These are phyloP conservation scores for Candida chauliodis DNA, from an alignment of 805 yeast species.

Conservation along the genomic window DNA sequence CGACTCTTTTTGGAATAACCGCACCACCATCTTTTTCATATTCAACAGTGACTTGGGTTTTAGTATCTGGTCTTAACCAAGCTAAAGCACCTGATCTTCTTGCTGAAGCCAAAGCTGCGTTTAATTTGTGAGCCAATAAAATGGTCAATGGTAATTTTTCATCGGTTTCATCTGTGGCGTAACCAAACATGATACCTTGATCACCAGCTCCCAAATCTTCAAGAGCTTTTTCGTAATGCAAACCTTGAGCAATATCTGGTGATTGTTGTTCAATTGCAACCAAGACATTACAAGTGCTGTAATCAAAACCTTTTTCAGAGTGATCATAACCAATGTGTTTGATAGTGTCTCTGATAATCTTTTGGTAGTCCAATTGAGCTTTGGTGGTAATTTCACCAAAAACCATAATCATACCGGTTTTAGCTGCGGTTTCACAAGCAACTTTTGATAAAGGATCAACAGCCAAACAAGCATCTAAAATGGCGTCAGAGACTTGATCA, in stretches of 20 bases:
- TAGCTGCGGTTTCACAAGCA: slow-evolving; percentile 98
- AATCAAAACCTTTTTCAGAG: slow-evolving; percentile 95
- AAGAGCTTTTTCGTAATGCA: slow-evolving; percentile 90
- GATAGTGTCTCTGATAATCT: slow-evolving; percentile 96
- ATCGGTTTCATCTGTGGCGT: slow-evolving; percentile 98
- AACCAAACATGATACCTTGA: slow-evolving; percentile 99
- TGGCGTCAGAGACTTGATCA: slow-evolving; percentile 98
- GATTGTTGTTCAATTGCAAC: slow-evolving; percentile 99
- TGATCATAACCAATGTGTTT: slow-evolving; percentile 97
- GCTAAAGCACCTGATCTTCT: slow-evolving; percentile 92
- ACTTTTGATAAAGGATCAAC: slow-evolving; percentile 97
- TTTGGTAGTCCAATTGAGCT: slow-evolving; percentile 93
- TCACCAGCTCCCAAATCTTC: slow-evolving; percentile 99
- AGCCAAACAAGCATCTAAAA: slow-evolving; percentile 93
- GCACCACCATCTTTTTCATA: slow-evolving; percentile 94
- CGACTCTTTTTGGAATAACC: slow-evolving; percentile 92
- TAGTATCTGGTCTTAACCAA: slow-evolving; percentile 99
- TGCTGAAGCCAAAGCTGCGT: slow-evolving; percentile 94
- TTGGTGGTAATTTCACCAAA: slow-evolving; percentile 99
- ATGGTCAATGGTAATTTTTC: slow-evolving; percentile 95
- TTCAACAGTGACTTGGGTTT: slow-evolving; percentile 98
- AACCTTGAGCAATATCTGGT: slow-evolving; percentile 98
- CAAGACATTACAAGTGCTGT: slow-evolving; percentile 97
- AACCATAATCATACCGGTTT: slow-evolving; percentile 99
- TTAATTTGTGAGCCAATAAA: slow-evolving; percentile 90